phyloP scores from a whole-genome alignment of 129 eudicot genomes.

The Deinandra increscens region DNA sequence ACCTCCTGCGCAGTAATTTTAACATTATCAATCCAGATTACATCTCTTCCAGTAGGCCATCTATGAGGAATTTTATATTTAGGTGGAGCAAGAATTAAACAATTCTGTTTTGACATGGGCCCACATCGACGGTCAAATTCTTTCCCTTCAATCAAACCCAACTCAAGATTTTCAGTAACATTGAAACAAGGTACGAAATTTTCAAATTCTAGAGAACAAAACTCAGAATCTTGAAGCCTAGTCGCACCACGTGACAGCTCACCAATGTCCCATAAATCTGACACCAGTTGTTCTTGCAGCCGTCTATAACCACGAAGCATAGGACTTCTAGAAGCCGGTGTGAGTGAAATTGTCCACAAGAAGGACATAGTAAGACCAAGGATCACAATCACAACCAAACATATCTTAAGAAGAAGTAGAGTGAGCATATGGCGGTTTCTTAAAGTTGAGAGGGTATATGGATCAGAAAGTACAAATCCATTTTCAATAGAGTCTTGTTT shows the following conservation, averaged over 20 bases:
- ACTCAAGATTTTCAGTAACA: conserved; percentile 61
- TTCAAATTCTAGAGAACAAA: conserved; percentile 68
- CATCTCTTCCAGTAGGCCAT: conserved; percentile 98
- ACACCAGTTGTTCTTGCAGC: conserved; percentile 88
- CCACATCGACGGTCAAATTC: conserved; percentile 85
- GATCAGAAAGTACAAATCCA: conserved; percentile 61
- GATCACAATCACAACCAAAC: conserved; percentile 65
- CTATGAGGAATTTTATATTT: conserved; percentile 86
- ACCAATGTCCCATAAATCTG: conserved; percentile 78
- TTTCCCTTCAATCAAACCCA: conserved; percentile 66
- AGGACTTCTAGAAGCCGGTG: conserved; percentile 59
- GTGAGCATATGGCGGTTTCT: conserved; percentile 64
- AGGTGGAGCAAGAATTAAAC: conserved; percentile 75
- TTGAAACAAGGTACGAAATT: conserved; percentile 85
- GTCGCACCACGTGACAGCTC: conserved; percentile 71
- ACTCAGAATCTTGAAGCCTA: conserved; percentile 61
- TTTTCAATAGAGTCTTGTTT: conserved; percentile 54
- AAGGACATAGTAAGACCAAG: conserved; percentile 79
- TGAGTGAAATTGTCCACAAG: conserved; percentile 80
- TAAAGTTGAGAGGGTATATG: conserved; percentile 40
- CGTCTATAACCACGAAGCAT: conserved; percentile 76
- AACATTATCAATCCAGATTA: conserved; percentile 95
- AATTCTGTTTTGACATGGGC: conserved; percentile 48
- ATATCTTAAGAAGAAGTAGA: conserved; percentile 54
- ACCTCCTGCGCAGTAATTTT: conserved; percentile 94